Evolutionary conservation across 2,329 filamentous ascomycete species (phyloP).

Genomic region (Teratosphaeria zuluensis): DNA sequence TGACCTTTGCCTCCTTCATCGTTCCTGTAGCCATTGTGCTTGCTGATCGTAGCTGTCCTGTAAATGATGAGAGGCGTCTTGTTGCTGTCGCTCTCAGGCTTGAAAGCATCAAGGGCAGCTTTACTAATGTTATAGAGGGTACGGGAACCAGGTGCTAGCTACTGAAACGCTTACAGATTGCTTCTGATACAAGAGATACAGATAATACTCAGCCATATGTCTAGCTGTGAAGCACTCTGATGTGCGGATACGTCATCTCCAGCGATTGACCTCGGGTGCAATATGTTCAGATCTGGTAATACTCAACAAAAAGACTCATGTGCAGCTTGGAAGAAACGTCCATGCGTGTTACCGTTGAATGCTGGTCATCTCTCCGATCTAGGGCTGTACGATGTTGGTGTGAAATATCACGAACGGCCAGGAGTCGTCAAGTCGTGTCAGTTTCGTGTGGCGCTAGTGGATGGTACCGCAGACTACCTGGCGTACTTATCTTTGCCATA

Average conservation of each 20-base stretch:
- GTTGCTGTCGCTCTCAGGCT: background rate
- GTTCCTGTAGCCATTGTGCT: background rate
- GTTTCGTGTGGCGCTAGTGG: background rate
- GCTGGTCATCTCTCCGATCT: background rate
- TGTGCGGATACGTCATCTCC: background rate
- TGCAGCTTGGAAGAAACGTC: background rate
- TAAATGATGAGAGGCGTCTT: background rate
- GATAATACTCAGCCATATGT: background rate
- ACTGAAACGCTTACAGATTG: too few relatives aligned
- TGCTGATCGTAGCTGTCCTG: background rate
- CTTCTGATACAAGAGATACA: too few relatives aligned
- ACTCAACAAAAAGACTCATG: background rate
- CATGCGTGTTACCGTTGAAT: background rate
- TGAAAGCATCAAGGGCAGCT: background rate
- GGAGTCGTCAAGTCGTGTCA: too few relatives aligned
- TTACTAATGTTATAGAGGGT: background rate
- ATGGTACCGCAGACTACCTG: background rate
- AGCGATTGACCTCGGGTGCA: background rate
- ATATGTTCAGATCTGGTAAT: background rate
- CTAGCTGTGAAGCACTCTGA: background rate
- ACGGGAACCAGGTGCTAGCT: too few relatives aligned
- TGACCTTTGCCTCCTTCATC: slow-evolving; percentile 30
- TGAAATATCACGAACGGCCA: too few relatives aligned
- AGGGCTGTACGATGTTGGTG: background rate
- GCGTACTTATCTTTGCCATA: too few relatives aligned